Evolutionary conservation across 2,329 filamentous ascomycete genomes (phyloP), one percentile per base, ranked within the genome.

Genomic region (Stachybotrys echinatus): DNA sequence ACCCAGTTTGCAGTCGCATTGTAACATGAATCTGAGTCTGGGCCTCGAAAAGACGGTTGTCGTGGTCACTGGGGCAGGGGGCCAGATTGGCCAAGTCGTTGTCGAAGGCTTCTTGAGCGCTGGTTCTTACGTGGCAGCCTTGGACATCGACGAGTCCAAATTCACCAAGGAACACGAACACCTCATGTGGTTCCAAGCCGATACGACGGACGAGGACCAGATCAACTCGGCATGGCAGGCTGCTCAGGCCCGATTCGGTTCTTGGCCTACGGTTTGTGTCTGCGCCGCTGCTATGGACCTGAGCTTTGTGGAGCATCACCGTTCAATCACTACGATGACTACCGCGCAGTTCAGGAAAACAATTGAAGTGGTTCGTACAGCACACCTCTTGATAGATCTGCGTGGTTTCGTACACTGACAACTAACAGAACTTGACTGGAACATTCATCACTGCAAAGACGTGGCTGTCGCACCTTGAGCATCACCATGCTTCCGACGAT

Each of bases 21-120:
- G n/a, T n/a, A n/a, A n/a, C 5, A 49, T 49, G 48, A 31, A 45
- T 39, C 48, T 49, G 6, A 23, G 23, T 12, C 23, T 49, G 22
- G 48, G 23, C 17, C 48, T 49, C 18, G 48, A 49, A 12, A 17
- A 38, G 10, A 38, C 42, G 10, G 48, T 49, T 12, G 48, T 49
- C 18, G 22, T 45, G 10, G 19, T 49, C 23, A 49, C 48, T 20
- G 48, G 48, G n/a, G 48, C 48, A 8, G 48, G 48, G 5, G 48
- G 48, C 31, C 48, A 49, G 31, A 49, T 49, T 19, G 48, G 48
- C 19, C 23, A 45, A 18, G 42, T 49, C 42, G 45, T 49, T n/a
- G 42, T 49, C 7, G 48, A 49, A 8, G 48, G 39, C 17, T 49
- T 49, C 27, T n/a, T 49, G 4, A 39, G 19, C 20, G 48, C 48